phyloP scores from a whole-genome alignment of 371 early-diverging fungal species.

The Rhizopus arrhizus region DNA sequence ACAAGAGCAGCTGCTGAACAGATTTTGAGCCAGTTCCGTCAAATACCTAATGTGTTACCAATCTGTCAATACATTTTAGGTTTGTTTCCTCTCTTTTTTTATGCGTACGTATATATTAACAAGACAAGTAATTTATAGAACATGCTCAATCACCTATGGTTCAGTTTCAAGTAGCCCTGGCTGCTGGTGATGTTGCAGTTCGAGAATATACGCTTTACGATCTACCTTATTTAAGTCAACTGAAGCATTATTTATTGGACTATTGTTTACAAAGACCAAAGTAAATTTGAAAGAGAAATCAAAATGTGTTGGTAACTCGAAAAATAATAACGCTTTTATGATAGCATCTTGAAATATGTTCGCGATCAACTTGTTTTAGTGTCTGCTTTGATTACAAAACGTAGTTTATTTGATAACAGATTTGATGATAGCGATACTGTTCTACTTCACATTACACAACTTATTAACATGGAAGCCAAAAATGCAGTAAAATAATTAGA shows the following conservation, averaged over 20 bases:
- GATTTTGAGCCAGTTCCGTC: conserved; percentile 60
- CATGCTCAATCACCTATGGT: conserved; percentile 57
- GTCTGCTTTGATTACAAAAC: conserved; percentile 65
- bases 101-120: neutral
- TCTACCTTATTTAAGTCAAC: conserved; percentile 42
- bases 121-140: conserved; percentile 33
- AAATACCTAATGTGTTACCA: conserved; percentile 62
- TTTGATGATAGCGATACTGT: conserved; percentile 57
- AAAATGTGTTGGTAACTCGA: neutral
- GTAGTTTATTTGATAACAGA: conserved; percentile 65
- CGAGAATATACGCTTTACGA: conserved; percentile 65
- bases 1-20: conserved; percentile 65
- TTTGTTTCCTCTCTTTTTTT: conserved; percentile 19
- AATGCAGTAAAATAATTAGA: conserved; percentile 37
- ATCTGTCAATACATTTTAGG: conserved; percentile 69
- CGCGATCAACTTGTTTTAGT: conserved; percentile 50
- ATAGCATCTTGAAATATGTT: conserved; percentile 51
- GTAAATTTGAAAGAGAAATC: conserved; percentile 23
- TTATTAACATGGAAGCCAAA: conserved; percentile 49
- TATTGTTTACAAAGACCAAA: conserved; percentile 53
- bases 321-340: neutral
- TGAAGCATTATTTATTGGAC: conserved; percentile 63
- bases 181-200: conserved; percentile 58
- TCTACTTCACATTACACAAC: conserved; percentile 52
- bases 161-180: conserved; percentile 67